A percentile compares a stretch with the other conserved stretches of the same genome.
phyloP scores from a whole-genome alignment of 805 yeast genomes.

The Ogataea henricii region DNA sequence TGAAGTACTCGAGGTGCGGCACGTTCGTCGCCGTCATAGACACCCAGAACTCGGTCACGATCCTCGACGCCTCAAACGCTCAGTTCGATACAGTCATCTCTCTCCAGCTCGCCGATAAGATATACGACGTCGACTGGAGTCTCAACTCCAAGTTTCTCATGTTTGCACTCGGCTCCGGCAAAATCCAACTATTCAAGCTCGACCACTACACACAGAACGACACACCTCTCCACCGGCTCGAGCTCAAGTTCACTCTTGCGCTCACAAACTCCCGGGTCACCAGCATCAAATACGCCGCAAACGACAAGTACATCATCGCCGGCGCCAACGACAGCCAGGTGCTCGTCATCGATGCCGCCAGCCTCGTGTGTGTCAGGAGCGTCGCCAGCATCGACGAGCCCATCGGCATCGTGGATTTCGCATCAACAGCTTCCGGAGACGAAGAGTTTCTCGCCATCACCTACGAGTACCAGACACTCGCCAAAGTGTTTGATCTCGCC shows the following conservation, averaged over 20 bases:
- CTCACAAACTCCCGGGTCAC: conserved; percentile 42
- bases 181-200: conserved; percentile 32
- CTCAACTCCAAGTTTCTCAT: conserved; percentile 25
- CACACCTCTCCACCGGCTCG: conserved; percentile 26
- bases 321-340: conserved; percentile 52
- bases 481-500: conserved; percentile 38
- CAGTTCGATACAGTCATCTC: conserved; percentile 33
- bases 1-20: conserved; percentile 45
- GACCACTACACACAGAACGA: conserved; percentile 7
- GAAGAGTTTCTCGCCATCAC: conserved; percentile 43
- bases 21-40: conserved; percentile 40
- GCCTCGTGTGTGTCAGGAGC: conserved; percentile 37
- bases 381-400: conserved; percentile 43
- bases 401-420: conserved; percentile 38
- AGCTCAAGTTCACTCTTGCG: conserved; percentile 13
- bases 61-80: conserved; percentile 28
- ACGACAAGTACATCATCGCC: conserved; percentile 41
- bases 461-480: conserved; percentile 41
- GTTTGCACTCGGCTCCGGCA: conserved; percentile 43
- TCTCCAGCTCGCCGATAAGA: conserved; percentile 24
- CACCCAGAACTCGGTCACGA: conserved; percentile 33
- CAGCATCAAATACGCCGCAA: conserved; percentile 39
- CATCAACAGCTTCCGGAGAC: conserved; percentile 29
- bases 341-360: conserved; percentile 40
- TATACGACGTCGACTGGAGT: conserved; percentile 46